A percentile compares a stretch with the other conserved stretches of the same genome.
phyloP scores from a whole-genome alignment of 1,139 yeast species.

The Arxiozyma telluris region DNA sequence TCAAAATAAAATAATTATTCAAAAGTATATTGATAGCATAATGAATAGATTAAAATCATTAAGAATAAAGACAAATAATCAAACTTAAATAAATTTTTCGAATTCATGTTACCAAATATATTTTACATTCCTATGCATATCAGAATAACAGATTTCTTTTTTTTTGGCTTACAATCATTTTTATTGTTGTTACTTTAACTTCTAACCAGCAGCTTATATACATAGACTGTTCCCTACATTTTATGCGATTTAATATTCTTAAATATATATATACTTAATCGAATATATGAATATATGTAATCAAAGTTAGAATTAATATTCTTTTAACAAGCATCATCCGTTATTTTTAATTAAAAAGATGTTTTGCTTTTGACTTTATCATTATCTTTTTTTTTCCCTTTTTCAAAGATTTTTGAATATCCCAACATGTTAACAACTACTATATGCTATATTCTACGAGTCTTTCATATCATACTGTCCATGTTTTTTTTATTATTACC shows the following conservation, averaged over 20 bases:
- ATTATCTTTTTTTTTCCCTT: too few species aligned
- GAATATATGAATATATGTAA: constrained; percentile 1
- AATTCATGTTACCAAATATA: too few species aligned
- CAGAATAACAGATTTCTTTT: neutral
- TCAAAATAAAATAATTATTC: constrained; percentile 67
- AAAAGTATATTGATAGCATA: constrained; percentile 65
- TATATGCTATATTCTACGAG: neutral
- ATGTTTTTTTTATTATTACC: neutral
- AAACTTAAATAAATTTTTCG: neutral
- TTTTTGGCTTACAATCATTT: neutral
- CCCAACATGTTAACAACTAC: neutral
- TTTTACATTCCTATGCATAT: neutral
- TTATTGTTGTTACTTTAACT: neutral
- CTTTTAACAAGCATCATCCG: neutral
- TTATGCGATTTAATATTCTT: neutral
- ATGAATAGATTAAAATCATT: constrained; percentile 58
- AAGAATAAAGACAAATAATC: constrained; percentile 27
- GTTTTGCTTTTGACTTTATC: neutral
- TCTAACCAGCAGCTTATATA: neutral
- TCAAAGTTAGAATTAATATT: neutral
- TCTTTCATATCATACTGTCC: neutral
- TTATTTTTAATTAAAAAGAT: neutral
- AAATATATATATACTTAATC: neutral
- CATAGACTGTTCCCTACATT: neutral
- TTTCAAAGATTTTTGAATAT: too few species aligned